A percentile compares a stretch with the other conserved stretches of the same genome.
phyloP scores from a whole-genome alignment of 23 red algal genomes.

The Cyanidium caldarium region DNA sequence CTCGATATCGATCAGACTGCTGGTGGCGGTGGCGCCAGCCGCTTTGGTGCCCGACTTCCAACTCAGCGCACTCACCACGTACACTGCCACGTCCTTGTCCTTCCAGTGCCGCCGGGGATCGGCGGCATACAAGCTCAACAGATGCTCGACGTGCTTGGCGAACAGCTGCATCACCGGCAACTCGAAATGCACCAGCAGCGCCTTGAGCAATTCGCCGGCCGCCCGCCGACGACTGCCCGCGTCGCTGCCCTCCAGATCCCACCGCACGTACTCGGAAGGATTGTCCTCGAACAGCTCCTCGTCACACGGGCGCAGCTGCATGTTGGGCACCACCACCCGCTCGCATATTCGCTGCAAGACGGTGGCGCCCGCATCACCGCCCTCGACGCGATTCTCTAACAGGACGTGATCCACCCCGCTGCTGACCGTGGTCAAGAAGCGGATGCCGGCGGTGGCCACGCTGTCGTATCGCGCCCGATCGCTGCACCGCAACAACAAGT shows the following conservation, averaged over 20 bases:
- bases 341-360: slow-evolving; percentile 38
- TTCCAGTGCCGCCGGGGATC: slow-evolving; percentile 44
- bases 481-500: slow-evolving; percentile 43
- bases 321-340: slow-evolving; percentile 81
- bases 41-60: slow-evolving; percentile 69
- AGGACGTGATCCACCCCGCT: slow-evolving; percentile 44
- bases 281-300: slow-evolving; percentile 92
- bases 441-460: slow-evolving; percentile 68
- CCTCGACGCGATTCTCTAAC: slow-evolving; percentile 15
- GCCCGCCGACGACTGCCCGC: slow-evolving; percentile 49
- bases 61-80: slow-evolving; percentile 80
- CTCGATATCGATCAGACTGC: slow-evolving; percentile 39
- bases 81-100: slow-evolving; percentile 69
- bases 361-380: neutral
- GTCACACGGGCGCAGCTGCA: slow-evolving; percentile 65
- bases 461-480: slow-evolving; percentile 46
- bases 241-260: slow-evolving; percentile 91
- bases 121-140: slow-evolving; percentile 18
- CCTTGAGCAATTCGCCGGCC: slow-evolving; percentile 80
- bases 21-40: slow-evolving; percentile 59
- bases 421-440: slow-evolving; percentile 58
- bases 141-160: slow-evolving; percentile 38
- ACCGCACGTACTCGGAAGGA: slow-evolving; percentile 78
- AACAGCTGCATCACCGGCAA: slow-evolving; percentile 38
- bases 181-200: slow-evolving; percentile 57